Evolutionary conservation across 495 filamentous ascomycete genomes (phyloP), one percentile per base, ranked within the genome.

Genomic region (Tricharina praecox): DNA sequence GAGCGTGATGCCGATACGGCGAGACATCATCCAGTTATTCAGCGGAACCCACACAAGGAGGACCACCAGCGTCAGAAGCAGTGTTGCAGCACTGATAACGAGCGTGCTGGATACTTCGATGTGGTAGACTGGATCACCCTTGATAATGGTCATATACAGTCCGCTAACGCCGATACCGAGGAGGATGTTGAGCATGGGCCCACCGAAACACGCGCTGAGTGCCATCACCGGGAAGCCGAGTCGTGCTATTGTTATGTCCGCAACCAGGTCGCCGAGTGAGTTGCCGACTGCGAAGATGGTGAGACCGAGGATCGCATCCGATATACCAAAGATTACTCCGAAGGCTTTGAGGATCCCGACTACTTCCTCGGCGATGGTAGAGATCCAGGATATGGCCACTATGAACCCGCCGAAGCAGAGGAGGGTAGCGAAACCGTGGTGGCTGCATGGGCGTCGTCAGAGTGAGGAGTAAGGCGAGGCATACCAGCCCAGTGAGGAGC

Each of bases 191-290:
- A 99, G 72, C 84, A 99, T 85, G 0, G 92, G 92, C 0, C 92
- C 92, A 13, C 92, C 92, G 56, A 96, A 96, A 58, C 92, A 99
- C 23, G 92, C 92, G 1, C 76, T 77, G 53, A 99, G 70, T 5
- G 92, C 92, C 92, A 99, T 99, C 34, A 96, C 86, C 0, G 92
- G 92, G 64, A 86, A 94, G 0, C 92, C 90, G 0, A 96, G 71
- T 11, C 82, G 69, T 8, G 92, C 92, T 28, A 99, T 81, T 0
- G 92, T 99, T 47, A 95, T 77, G 53, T 99, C 83, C 4, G 92
- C 86, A 3, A 99, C 86, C 0, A 99, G 68, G 56, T 99, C 92
- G 9, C 92, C 88, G 4, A 96, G 69, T 1, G 84, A 93, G 58
- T 95, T 99, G 10, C 92, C 90, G 11, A 96, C 85, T 0, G 92